These are phyloP conservation scores for Gentiana macrophylla DNA, from an alignment of 257 asterid genomes.

Conservation along the genomic window DNA sequence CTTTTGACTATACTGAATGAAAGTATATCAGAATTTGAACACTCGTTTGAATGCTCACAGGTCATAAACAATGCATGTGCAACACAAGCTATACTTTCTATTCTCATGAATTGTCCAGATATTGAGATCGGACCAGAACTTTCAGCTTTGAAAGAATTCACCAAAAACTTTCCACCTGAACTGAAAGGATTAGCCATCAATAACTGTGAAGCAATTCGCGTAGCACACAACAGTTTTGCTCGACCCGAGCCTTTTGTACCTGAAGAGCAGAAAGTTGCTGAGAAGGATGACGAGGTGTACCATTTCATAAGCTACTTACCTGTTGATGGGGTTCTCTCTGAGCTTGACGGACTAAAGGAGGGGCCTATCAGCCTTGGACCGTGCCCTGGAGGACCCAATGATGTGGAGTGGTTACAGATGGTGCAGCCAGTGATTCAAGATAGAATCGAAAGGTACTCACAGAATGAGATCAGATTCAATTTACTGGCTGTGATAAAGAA, in stretches of 20 bases:
- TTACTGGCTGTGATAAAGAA: constrained; percentile 81
- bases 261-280: constrained; percentile 78
- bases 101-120: constrained; percentile 76
- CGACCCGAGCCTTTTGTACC: constrained; percentile 93
- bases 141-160: constrained; percentile 72
- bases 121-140: constrained; percentile 86
- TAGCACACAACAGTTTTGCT: constrained; percentile 95
- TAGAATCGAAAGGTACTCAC: constrained; percentile 77
- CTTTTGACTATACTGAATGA: constrained; percentile 4
- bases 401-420: constrained; percentile 66
- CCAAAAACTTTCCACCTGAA: constrained; percentile 87
- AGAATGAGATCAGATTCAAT: constrained; percentile 84
- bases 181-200: constrained; percentile 89
- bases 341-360: constrained; percentile 96
- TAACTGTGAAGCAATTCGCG: constrained; percentile 90
- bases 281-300: constrained; percentile 87
- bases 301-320: constrained; percentile 97
- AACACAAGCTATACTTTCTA: constrained; percentile 93
- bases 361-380: constrained; percentile 96
- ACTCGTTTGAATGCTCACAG: constrained; percentile 23
- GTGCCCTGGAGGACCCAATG: constrained; percentile 57
- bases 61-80: constrained; percentile 98
- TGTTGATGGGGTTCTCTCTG: constrained; percentile 80
- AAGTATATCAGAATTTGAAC: background rate
- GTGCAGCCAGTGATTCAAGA: constrained; percentile 92